Conservation (phyloP, 2,329 filamentous ascomycete genomes). For the Hypomyces perniciosus region DNA sequence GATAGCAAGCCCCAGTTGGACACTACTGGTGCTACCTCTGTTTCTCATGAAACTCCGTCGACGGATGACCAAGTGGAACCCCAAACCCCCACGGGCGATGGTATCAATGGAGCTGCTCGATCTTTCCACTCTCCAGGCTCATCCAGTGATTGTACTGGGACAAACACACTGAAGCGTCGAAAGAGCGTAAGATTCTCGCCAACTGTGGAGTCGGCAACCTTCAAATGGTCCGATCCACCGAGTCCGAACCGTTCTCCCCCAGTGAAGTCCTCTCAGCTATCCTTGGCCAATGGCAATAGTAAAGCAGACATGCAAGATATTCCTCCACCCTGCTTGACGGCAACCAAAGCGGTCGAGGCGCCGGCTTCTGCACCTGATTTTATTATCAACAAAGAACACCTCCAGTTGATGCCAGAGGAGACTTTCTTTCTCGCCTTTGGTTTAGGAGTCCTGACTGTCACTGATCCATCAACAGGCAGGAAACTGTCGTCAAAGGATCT, state of each 20-base stretch:
- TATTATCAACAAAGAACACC: conserved; percentile 63
- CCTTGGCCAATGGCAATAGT: conserved; percentile 15
- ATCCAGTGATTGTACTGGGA: conserved; percentile 18
- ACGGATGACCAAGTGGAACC: conserved; percentile 9
- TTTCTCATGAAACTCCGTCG: conserved; percentile 1
- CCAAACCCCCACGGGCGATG: conserved; percentile 10
- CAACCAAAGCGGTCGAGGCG: conserved; percentile 2
- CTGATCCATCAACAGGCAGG: conserved; percentile 39
- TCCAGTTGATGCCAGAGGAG: conserved; percentile 88
- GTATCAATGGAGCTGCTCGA: conserved; percentile 3
- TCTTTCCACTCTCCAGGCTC: conserved; percentile 11
- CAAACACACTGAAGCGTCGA: conserved; percentile 32
- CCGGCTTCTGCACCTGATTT: background rate
- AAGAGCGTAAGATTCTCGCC: conserved; percentile 70
- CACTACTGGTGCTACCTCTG: background rate
- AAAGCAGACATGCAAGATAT: conserved; percentile 11
- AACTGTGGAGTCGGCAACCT: conserved; percentile 58
- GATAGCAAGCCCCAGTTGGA: background rate
- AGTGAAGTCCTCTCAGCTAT: conserved; percentile 18
- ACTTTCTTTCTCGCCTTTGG: conserved; percentile 84
- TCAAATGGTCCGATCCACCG: conserved; percentile 46
- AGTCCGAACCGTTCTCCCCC: conserved; percentile 33
- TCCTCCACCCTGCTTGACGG: background rate
- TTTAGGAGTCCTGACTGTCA: conserved; percentile 66
- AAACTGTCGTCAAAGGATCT: conserved; percentile 51